Evolutionary conservation across 352 stramenopile species (phyloP), one percentile per base, ranked within the genome.

Genomic region (Lagenidium giganteum): DNA sequence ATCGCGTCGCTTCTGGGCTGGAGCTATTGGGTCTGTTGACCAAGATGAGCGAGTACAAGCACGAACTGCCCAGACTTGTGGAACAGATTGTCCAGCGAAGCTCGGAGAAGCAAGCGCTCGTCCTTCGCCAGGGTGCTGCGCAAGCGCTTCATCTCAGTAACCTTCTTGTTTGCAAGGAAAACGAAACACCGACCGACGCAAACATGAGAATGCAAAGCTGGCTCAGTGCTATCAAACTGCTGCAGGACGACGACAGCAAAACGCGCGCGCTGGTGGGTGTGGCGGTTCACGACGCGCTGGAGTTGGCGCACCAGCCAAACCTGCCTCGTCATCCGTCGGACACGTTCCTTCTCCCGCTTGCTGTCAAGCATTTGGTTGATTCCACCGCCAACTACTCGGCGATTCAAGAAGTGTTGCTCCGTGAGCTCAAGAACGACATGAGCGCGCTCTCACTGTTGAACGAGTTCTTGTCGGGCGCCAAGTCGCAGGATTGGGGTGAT

Each of bases 171-270:
- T 57, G 24, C 33, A 57, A 43, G 51, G 27, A 0, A 42, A 35
- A 14, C 24, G 45, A 43, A 16, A 33, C 14, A 25, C 54, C 63
- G 2, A 39, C 87, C 16, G 42, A 72, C 45, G 62, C 61, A 5
- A n/a, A n/a, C n/a, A n/a, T n/a, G n/a, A n/a, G n/a, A n/a, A n/a
- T n/a, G n/a, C n/a, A n/a, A n/a, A n/a, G n/a, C n/a, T 92, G 79
- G 79, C 58, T 74, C 20, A 70, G 62, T 12, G 65, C 58, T n/a
- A 41, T 92, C 12, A 63, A 54, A 36, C 52, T 89, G 7, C 57
- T 92, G 38, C 79, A 92, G 59, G 79, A 88, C 45, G 79, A 92
- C 35, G 63, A 84, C 18, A 51, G 43, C n/a, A 37, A 48, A 12
- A 65, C 61, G 7, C 69, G 69, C 12, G 49, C 62, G 13, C 27